These are phyloP conservation scores for Arctostaphylos glauca DNA, from an alignment of 148 eudicot genomes.

Conservation along the genomic window DNA sequence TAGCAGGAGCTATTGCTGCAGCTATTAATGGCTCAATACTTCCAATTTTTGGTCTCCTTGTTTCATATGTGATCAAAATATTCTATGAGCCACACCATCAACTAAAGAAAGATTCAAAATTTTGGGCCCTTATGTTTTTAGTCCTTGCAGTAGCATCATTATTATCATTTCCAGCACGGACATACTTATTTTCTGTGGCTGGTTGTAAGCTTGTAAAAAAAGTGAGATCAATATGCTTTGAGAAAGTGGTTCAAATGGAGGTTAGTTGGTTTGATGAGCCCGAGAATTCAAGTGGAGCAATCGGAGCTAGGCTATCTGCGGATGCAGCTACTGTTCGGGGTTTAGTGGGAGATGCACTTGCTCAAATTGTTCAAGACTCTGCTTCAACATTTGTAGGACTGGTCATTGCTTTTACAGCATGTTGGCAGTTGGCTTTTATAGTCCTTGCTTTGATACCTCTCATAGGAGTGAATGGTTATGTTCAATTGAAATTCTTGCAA, in stretches of 20 bases:
- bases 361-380: slow-evolving; percentile 60
- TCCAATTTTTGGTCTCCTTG: slow-evolving; percentile 41
- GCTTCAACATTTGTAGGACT: slow-evolving; percentile 60
- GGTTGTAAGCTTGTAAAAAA: slow-evolving; percentile 35
- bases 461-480: slow-evolving; percentile 53
- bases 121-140: slow-evolving; percentile 48
- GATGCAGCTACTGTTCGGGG: slow-evolving; percentile 76
- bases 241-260: slow-evolving; percentile 73
- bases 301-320: slow-evolving; percentile 78
- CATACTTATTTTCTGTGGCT: slow-evolving; percentile 49
- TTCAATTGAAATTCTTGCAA: slow-evolving; percentile 59
- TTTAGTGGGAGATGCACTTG: slow-evolving; percentile 78
- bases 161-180: slow-evolving; percentile 30
- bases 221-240: slow-evolving; percentile 56
- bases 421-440: slow-evolving; percentile 74
- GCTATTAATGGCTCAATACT: slow-evolving; percentile 35
- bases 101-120: slow-evolving; percentile 34
- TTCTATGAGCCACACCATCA: slow-evolving; percentile 35
- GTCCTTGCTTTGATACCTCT: slow-evolving; percentile 66
- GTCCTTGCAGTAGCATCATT: slow-evolving; percentile 31
- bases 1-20: slow-evolving; percentile 44
- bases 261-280: slow-evolving; percentile 77
- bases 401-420: slow-evolving; percentile 60
- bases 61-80: slow-evolving; percentile 31
- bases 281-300: slow-evolving; percentile 69